Conservation (phyloP, 2,329 filamentous ascomycete species). For the Beauveria rudraprayagi region DNA sequence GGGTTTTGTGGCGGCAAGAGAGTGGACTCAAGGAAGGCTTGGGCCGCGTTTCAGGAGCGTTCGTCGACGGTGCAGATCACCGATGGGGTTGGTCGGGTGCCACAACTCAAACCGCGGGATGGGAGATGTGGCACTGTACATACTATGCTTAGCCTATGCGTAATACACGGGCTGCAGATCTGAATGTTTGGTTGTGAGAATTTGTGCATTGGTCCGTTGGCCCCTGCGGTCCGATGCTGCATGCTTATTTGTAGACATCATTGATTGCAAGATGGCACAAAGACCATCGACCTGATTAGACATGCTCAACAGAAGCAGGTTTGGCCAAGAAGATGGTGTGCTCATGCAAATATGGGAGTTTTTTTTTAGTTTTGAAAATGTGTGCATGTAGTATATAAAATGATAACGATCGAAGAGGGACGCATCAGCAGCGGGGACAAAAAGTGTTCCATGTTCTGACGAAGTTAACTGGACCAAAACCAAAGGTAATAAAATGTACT, state of each 20-base stretch:
- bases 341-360: neutral
- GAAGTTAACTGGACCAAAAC: constrained; percentile 11
- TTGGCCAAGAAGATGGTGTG: too few relatives aligned
- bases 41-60: neutral
- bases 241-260: too few relatives aligned
- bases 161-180: too few relatives aligned
- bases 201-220: too few relatives aligned
- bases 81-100: neutral
- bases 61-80: neutral
- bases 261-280: too few relatives aligned
- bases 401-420: neutral
- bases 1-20: neutral
- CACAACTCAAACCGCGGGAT: neutral
- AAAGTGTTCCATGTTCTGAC: constrained; percentile 19
- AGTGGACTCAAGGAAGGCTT: neutral
- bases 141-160: too few relatives aligned
- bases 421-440: neutral
- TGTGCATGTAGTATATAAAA: constrained; percentile 5
- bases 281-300: too few relatives aligned
- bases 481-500: constrained; percentile 25
- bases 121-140: neutral
- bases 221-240: too few relatives aligned
- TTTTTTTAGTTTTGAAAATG: neutral
- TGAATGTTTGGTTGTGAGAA: too few relatives aligned
- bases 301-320: too few relatives aligned